A percentile compares a stretch with the other conserved stretches of the same genome.
Evolutionary conservation across 2,329 filamentous ascomycete genomes (phyloP).

Genomic region (Pezizomycotina sp.): DNA sequence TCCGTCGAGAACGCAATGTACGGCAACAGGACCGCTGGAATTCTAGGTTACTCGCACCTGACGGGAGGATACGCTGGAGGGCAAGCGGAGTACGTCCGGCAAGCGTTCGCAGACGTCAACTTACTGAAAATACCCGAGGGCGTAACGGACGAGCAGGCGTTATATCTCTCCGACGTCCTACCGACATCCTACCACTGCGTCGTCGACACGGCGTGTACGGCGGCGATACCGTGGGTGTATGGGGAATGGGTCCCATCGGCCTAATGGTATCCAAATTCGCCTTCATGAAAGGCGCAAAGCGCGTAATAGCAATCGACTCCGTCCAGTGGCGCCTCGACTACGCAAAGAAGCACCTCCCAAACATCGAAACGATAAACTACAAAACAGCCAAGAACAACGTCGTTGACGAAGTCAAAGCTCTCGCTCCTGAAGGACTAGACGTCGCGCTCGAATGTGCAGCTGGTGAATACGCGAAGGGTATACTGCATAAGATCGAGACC

Average conservation of each 20-base stretch:
- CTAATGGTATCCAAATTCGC: constrained; percentile 55
- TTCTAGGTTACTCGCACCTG: constrained; percentile 42
- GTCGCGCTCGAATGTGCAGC: constrained; percentile 53
- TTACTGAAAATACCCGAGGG: constrained; percentile 60
- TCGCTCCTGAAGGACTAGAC: constrained; percentile 58
- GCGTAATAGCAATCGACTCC: constrained; percentile 65
- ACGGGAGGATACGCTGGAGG: constrained; percentile 77
- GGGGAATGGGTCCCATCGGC: constrained; percentile 67
- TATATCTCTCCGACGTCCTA: constrained; percentile 69
- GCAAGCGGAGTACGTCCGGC: constrained; percentile 72
- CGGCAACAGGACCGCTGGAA: constrained; percentile 54
- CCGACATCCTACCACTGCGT: constrained; percentile 67
- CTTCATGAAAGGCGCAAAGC: constrained; percentile 52
- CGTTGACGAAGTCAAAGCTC: constrained; percentile 54
- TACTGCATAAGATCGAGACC: constrained; percentile 43
- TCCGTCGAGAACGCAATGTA: constrained; percentile 58
- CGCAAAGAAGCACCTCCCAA: constrained; percentile 45
- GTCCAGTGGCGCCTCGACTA: constrained; percentile 51
- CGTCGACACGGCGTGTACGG: constrained; percentile 65
- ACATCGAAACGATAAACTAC: constrained; percentile 55
- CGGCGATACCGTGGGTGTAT: constrained; percentile 45
- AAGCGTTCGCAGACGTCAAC: constrained; percentile 67
- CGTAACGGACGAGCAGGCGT: constrained; percentile 68
- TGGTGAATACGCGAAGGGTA: constrained; percentile 46
- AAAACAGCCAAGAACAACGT: constrained; percentile 44